Evolutionary conservation across 192 early-diverging fungal species (phyloP).

Genomic region (Piromyces sp.): DNA sequence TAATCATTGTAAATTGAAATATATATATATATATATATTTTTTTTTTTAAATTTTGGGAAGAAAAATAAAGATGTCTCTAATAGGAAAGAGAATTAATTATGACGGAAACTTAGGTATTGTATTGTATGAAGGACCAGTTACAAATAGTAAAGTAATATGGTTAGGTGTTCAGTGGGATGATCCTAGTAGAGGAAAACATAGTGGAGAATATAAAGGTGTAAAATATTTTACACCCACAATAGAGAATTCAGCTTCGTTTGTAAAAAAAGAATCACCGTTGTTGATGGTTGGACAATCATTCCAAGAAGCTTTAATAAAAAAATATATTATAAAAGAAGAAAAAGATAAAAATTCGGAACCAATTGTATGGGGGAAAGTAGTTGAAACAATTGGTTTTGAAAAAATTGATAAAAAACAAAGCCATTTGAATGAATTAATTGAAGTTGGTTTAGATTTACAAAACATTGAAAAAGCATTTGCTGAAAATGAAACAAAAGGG

Average conservation of each 20-base stretch:
- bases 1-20: too few relatives aligned
- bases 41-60: too few relatives aligned
- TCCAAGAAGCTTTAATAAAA: conserved; percentile 4
- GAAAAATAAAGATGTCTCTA: not conserved
- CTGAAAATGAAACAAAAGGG: not conserved
- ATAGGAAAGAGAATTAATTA: not conserved
- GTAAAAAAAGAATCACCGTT: not conserved
- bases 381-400: conserved; percentile 28
- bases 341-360: conserved; percentile 5
- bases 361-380: not conserved
- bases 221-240: conserved; percentile 20
- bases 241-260: conserved; percentile 14
- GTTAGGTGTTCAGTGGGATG: conserved; percentile 49
- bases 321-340: conserved; percentile 4
- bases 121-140: not conserved
- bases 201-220: conserved; percentile 27
- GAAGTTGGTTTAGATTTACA: conserved; percentile 16
- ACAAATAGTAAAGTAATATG: conserved; percentile 6
- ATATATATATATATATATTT: too few relatives aligned
- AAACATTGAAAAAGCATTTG: conserved; percentile 7
- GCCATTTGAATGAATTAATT: conserved; percentile 1
- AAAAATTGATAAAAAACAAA: conserved; percentile 12
- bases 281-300: not conserved
- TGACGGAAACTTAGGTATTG: not conserved
- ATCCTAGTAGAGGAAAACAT: conserved; percentile 35